These are phyloP conservation scores for Cardamine chenopodiifolia DNA, from an alignment of 345 rosid genomes.

Conservation along the genomic window DNA sequence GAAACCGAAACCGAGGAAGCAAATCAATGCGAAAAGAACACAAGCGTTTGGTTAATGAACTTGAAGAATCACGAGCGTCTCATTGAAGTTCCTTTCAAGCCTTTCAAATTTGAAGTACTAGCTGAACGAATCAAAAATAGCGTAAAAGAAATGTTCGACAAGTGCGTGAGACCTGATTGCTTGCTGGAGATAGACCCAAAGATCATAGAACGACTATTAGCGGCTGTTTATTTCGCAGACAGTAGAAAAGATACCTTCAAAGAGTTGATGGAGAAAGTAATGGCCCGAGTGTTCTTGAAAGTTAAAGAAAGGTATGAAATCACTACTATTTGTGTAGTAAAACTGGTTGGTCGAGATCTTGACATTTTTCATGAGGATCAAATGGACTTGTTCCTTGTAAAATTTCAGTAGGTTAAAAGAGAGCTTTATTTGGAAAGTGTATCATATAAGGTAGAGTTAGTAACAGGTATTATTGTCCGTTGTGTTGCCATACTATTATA, in stretches of 20 bases:
- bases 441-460: conserved; percentile 33
- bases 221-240: conserved; percentile 51
- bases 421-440: conserved; percentile 30
- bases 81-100: conserved; percentile 54
- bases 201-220: conserved; percentile 63
- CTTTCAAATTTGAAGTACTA: conserved; percentile 59
- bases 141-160: conserved; percentile 44
- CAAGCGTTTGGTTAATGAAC: conserved; percentile 58
- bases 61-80: conserved; percentile 45
- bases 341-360: conserved; percentile 44
- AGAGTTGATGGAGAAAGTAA: conserved; percentile 56
- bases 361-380: conserved; percentile 18
- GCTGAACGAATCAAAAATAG: conserved; percentile 46
- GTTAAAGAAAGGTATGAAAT: conserved; percentile 48
- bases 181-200: conserved; percentile 50
- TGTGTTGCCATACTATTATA: conserved; percentile 20
- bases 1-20: conserved; percentile 45
- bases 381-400: conserved; percentile 41
- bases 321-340: conserved; percentile 45
- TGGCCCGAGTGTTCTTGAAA: conserved; percentile 48
- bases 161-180: conserved; percentile 43
- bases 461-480: conserved; percentile 15
- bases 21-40: conserved; percentile 36
- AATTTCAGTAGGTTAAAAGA: conserved; percentile 24
- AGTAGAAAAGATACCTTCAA: conserved; percentile 33